These are phyloP conservation scores for Trypanosoma mega DNA, from an alignment of 208 protist genomes.

Conservation along the genomic window DNA sequence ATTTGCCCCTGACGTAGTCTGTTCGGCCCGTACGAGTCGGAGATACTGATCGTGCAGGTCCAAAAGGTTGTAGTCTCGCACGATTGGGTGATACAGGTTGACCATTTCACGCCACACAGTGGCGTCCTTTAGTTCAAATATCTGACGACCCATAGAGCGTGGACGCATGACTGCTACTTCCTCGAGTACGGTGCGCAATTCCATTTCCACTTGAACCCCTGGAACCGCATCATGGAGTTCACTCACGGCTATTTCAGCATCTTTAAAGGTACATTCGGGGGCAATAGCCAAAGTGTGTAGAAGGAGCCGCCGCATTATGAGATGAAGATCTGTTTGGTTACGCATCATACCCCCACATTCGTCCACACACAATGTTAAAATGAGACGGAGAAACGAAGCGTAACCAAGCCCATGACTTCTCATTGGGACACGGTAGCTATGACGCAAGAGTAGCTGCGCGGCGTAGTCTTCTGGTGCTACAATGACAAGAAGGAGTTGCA, in stretches of 20 bases:
- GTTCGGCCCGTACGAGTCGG: constrained; percentile 21
- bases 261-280: neutral
- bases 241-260: neutral
- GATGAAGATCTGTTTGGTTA: constrained; percentile 6
- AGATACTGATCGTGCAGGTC: constrained; percentile 36
- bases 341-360: constrained; percentile 6
- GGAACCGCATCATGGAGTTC: constrained; percentile 5
- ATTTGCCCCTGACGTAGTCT: constrained; percentile 1
- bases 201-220: neutral
- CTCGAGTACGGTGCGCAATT: constrained; percentile 28
- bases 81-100: constrained; percentile 42
- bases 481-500: constrained; percentile 63
- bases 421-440: neutral
- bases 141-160: constrained; percentile 21
- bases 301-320: constrained; percentile 1
- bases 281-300: constrained; percentile 17
- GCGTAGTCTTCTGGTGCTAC: constrained; percentile 52
- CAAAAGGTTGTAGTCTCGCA: constrained; percentile 31
- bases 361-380: constrained; percentile 44
- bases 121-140: constrained; percentile 53
- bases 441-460: constrained; percentile 58
- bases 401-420: constrained; percentile 12
- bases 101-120: constrained; percentile 47
- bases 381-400: constrained; percentile 44
- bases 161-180: constrained; percentile 36